Base-by-base conservation (phyloP, 2,329 filamentous ascomycete species). In the Aspergillus carbonarius region DNA sequence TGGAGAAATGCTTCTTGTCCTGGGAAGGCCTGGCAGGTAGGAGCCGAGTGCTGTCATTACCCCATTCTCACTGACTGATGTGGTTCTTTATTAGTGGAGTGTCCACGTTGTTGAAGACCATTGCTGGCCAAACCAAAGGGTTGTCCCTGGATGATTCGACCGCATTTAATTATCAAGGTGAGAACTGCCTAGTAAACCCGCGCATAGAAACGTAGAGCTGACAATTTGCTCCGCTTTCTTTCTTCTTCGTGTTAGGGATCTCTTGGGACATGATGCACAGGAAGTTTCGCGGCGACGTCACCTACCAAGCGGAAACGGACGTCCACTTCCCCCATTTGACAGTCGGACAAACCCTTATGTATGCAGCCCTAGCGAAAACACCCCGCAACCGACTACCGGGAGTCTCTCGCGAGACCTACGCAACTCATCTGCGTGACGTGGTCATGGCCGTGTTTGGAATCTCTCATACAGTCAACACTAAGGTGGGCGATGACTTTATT, bases 281-380 rank as follows among this genome's bases (percentile, higher is more conserved):
- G 6, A 32, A 42, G 60, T 52, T 52, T n/a, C 23, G 55, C 8
- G 90, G 90, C 61, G 90, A 93, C 73, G 88, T 88, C 60, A 91
- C 93, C 71, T 93, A 93, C 77, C 91, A 88, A 0, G 88, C 88
- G 56, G 90, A 92, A 72, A 85, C 89, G 37, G 90, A 93, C 70
- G 86, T 89, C 4, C 89, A 92, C 74, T 91, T 92, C 69, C 88
- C 89, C 17, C 83, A 86, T 77, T 76, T 92, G 67, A 87, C 84
- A 1, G 89, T 92, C 30, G 88, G 88, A 52, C 87, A 92, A 66
- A 92, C 90, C 1, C 81, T 92, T 17, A 7, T 32, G 10, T 48
- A 48, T 30, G 44, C 44, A 6, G 68, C 89, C 9, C 80, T 82
- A 20, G 88, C 88, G 5, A 34, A 50, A 48, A 40, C 51, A 12